These are phyloP conservation scores for Spiraea crenata DNA, from an alignment of 331 rosid genomes.

Conservation along the genomic window DNA sequence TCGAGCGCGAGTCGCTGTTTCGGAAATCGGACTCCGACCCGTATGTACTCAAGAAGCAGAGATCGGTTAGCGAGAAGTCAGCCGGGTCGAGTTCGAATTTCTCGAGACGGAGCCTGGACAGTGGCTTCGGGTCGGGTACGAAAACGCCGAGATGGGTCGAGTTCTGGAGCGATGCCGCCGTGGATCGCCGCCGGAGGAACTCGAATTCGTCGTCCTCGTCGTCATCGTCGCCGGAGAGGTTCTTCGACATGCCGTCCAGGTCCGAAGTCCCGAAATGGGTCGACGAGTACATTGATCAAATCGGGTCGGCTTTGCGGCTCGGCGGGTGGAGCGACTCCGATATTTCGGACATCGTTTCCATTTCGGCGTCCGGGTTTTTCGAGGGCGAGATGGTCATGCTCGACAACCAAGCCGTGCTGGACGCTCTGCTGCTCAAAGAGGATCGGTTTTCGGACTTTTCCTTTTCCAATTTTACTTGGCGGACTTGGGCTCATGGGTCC, in stretches of 20 bases:
- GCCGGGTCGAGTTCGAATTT: constrained; percentile 63
- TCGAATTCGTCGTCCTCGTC: constrained; percentile 56
- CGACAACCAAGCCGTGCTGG: constrained; percentile 83
- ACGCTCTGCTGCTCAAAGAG: constrained; percentile 76
- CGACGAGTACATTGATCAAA: constrained; percentile 63
- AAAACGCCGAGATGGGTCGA: constrained; percentile 97
- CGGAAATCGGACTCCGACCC: constrained; percentile 57
- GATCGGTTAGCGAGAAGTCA: constrained; percentile 74
- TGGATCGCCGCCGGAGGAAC: constrained; percentile 68
- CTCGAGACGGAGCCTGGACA: constrained; percentile 75
- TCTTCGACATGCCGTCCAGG: constrained; percentile 50
- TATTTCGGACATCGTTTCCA: constrained; percentile 60
- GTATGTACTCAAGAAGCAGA: constrained; percentile 55
- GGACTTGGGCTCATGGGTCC: too few species aligned
- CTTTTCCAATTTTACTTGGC: too few species aligned
- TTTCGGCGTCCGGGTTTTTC: constrained; percentile 78
- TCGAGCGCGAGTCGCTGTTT: constrained; percentile 71
- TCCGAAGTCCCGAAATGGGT: constrained; percentile 71
- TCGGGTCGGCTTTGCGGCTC: constrained; percentile 64
- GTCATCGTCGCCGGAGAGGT: constrained; percentile 72
- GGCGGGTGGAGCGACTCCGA: constrained; percentile 97
- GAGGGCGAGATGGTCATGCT: constrained; percentile 74
- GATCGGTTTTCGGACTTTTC: constrained; percentile 70
- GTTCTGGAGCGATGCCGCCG: constrained; percentile 93
- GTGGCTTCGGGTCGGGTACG: constrained; percentile 42